Evolutionary conservation across 306 rosid species (phyloP), one percentile per base, ranked within the genome.

Genomic region (Quercus wislizeni): DNA sequence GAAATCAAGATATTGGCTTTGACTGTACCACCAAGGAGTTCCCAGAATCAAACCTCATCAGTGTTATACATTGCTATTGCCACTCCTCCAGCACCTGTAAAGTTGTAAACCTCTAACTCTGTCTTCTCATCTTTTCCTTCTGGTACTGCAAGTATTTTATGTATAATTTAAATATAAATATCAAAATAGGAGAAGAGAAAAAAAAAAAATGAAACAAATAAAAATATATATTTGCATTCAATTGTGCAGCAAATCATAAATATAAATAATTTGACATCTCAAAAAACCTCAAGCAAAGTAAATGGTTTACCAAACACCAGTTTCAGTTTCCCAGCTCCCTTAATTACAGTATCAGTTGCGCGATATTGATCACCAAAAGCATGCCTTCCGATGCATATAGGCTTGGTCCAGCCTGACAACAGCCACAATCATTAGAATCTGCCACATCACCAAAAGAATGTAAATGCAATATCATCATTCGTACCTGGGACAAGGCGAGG

Each of bases 401-500:
- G 83, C 89, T 90, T 93, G 11, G 92, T 93, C 99, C 99, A 95
- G 68, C 99, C 99, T 95, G 80, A 71, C 18, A 86, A 55, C 30
- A 19, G 31, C 28, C 55, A 35, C 4, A 63, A 75, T 80, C 43
- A 30, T 19, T 30, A 64, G 67, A 25, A 41, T 33, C 64, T 21
- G 71, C 49, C 70, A 61, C 78, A 76, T 52, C 83, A 79, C 77
- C 28, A 11, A 43, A 52, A 43, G 55, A 57, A 23, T 56, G 6
- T 9, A 80, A 73, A 72, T 46, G 43, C 3, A 25, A 71, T 83
- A 28, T 65, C 74, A 70, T 77, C 28, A 55, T 21, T n/a, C 58
- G 74, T 90, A 95, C 99, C 96, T 87, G 99, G 99, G 86, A 95
- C 88, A 75, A 95, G 99, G 41, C 98, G 98, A 73, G 99, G 97